Evolutionary conservation across 192 early-diverging fungal genomes (phyloP).

Genomic region (Linnemannia elongata): DNA sequence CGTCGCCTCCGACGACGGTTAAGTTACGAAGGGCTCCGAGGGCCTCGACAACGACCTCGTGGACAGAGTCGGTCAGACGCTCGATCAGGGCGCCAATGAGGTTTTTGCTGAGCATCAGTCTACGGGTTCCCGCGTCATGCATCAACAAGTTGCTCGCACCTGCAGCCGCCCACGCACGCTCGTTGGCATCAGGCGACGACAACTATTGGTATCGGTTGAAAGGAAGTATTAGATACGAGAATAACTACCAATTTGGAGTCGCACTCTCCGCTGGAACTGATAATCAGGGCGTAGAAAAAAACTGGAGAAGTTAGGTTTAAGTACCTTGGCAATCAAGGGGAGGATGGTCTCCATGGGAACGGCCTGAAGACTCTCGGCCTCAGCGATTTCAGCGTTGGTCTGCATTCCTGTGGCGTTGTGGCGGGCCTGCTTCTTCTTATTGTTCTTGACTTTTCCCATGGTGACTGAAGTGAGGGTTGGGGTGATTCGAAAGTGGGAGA

Average conservation of each 20-base stretch:
- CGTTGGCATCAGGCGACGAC: constrained; percentile 72
- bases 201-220: constrained; percentile 61
- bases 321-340: constrained; percentile 52
- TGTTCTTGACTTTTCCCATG: constrained; percentile 56
- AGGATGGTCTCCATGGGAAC: constrained; percentile 51
- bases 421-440: constrained; percentile 44
- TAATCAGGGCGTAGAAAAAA: neutral
- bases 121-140: constrained; percentile 71
- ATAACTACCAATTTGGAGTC: neutral
- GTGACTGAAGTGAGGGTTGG: neutral
- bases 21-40: constrained; percentile 82
- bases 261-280: neutral
- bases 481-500: neutral
- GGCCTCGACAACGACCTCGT: constrained; percentile 80
- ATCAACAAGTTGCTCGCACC: constrained; percentile 87
- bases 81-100: constrained; percentile 77
- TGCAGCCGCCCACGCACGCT: constrained; percentile 91
- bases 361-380: constrained; percentile 16
- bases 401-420: constrained; percentile 52
- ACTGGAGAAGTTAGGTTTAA: neutral
- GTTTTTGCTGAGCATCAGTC: constrained; percentile 81
- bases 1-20: constrained; percentile 64
- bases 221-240: neutral
- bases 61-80: constrained; percentile 76
- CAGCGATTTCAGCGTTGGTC: constrained; percentile 37